Conservation (phyloP, 1,139 yeast genomes). For the Debaryomycetaceae sp. region DNA sequence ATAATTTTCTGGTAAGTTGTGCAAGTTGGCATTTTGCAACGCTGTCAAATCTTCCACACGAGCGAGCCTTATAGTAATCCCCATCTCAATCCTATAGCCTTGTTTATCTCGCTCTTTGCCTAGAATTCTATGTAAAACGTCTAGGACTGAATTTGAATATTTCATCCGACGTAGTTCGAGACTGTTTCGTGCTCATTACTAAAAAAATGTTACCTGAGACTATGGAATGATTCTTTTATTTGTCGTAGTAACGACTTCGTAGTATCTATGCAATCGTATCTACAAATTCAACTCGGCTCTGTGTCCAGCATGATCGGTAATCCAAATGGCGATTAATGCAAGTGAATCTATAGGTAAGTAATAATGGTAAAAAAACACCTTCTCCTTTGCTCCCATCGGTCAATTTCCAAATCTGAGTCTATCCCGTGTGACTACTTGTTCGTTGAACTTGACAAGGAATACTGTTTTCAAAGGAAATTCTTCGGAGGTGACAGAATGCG, state of each 20-base stretch:
- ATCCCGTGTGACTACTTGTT: slow-evolving; percentile 57
- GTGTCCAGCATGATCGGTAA: no score
- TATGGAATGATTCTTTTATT: no score
- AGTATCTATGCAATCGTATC: no score
- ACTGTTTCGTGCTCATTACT: background rate
- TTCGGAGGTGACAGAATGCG: slow-evolving; percentile 76
- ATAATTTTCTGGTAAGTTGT: slow-evolving; percentile 92
- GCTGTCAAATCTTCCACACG: slow-evolving; percentile 84
- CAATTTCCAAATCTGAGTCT: slow-evolving; percentile 15
- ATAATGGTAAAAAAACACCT: background rate
- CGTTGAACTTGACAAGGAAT: slow-evolving; percentile 74
- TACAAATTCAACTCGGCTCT: no score
- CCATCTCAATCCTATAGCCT: slow-evolving; percentile 40
- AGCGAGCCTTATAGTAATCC: slow-evolving; percentile 86
- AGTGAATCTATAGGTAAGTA: background rate
- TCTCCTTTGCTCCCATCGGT: background rate
- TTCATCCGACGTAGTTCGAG: background rate
- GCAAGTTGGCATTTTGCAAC: slow-evolving; percentile 93
- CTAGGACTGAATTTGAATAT: background rate
- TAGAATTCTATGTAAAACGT: background rate
- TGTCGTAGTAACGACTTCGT: no score
- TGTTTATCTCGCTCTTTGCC: background rate
- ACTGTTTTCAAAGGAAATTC: slow-evolving; percentile 71
- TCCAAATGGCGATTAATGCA: no score
- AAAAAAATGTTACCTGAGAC: background rate